Evolutionary conservation across 2,329 filamentous ascomycete species (phyloP), one percentile per base, ranked within the genome.

Genomic region (Epichloe festucae): DNA sequence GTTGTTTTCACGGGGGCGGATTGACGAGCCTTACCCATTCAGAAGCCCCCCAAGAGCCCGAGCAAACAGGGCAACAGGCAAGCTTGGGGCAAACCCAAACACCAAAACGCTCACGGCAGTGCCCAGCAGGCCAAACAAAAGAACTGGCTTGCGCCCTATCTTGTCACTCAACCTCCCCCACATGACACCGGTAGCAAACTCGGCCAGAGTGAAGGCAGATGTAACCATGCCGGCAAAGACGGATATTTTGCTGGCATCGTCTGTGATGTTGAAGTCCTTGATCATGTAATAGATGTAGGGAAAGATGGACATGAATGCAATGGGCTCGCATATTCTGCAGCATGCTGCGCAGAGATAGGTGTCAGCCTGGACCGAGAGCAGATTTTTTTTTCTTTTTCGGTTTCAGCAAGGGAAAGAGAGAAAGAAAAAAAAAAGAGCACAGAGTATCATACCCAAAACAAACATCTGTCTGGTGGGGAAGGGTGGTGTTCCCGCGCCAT

Each of bases 231-330:
- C 91, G 27, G 89, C 89, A 67, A 95, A 97, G 52, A 96, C 81
- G 14, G 90, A 87, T 59, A 96, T 94, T 64, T 86, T 82, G 60
- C 78, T 82, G 56, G 85, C 75, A 63, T 89, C 82, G 46, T 87
- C 75, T 56, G 89, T 87, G 64, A 95, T 84, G 62, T 87, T 76
- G 70, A 97, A 97, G 55, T 89, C 89, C 62, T 89, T 77, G 60
- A 97, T 85, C 93, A 98, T 97, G 73, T 87, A 91, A 73, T 95
- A 97, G 60, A 95, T 89, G 69, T 97, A 98, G 1, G 93, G 93
- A 66, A 98, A 97, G 60, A 97, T 96, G 50, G 90, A 96, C 89
- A 96, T 97, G 76, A 98, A 97, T 5, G 93, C 93, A 67, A 98
- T 97, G 49, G 93, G 93, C 67, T 98, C 93, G 75, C 89, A 96